Base-by-base conservation (phyloP, 2,329 filamentous ascomycete genomes). In the Aspergillus arachidicola region DNA sequence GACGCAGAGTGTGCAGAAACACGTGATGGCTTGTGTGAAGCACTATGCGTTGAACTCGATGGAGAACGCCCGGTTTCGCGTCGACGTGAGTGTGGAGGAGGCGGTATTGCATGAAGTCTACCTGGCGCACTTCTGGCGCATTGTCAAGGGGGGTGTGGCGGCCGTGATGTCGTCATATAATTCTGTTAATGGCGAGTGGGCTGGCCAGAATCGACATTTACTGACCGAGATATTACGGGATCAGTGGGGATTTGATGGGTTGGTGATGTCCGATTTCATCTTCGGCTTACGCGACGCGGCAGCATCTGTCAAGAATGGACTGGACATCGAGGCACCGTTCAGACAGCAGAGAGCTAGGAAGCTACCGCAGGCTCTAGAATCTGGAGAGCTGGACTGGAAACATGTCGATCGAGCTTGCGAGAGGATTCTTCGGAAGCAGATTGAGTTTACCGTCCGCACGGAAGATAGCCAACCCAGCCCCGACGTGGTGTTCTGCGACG, bases 41-140 rank as follows among this genome's bases (percentile, higher is more conserved):
- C 72, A 74, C 53, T 73, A 66, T 43, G 72, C 72, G 23, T 58
- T 74, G 32, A 73, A 74, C 60, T 73, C 72, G 10, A 73, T 73
- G 71, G 72, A 73, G 57, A 72, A 70, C 59, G 65, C 70, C 3
- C 64, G 72, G n/a, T 73, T 73, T 59, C 60, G 60, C 3, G 69
- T 73, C 4, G 68, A 73, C 57, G 71, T 75, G 10, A 48, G 62
- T 30, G 59, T 73, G 30, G 71, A 72, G 9, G 71, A 73, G 26
- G 62, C 63, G 11, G 65, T 67, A 4, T 59, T 75, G 48, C 69
- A 71, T 46, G 72, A 75, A 61, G 67, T 72, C 7, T 73, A 71
- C 57, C 60, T 65, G 26, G 41, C 63, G 14, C 63, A 65, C 26
- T 63, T 65, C 48, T 53, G 60, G 14, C 57, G 45, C 3, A 53